Evolutionary conservation across 176 grass and related monocot genomes (phyloP), one percentile per base, ranked within the genome.

Genomic region (Aechmea fasciata): DNA sequence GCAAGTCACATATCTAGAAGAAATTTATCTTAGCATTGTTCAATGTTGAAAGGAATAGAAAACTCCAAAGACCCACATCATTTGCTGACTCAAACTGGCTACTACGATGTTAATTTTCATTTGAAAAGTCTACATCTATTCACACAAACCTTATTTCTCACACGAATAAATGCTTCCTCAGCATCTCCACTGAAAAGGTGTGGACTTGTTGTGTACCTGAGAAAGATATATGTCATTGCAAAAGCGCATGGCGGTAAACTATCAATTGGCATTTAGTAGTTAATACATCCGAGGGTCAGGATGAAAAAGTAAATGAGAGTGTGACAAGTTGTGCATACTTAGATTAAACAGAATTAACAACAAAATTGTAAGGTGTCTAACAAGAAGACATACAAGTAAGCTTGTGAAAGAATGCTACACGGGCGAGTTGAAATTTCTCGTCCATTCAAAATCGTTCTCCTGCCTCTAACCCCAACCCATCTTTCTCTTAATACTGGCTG

Each of bases 171-270:
- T 67, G 93, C 82, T 77, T 90, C 74, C 70, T 97, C 82, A 71
- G 84, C 81, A 23, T 90, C 83, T 64, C 81, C 89, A 59, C 76
- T 83, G 81, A 97, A 97, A 55, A 87, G 78, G 79, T 92, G 89
- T 28, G 93, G 93, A 73, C 93, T 97, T 71, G 93, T 97, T 18
- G 89, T 97, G 78, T 97, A 97, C 65, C 93, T 97, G 70, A 69
- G 47, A 68, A 28, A 70, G 48, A 48, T 48, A 17, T 53, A 24
- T 26, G 11, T 11, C 17, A 61, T 47, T 17, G n/a, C 15, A 59
- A 59, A 3, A 59, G 2, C n/a, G 14, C 19, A 59, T 9, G 19
- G 4, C 2, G 54, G 18, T 57, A 57, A 57, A 57, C 53, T 57
- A 57, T n/a, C 2, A 57, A 8, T 41, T 6, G 17, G 13, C 18